These are phyloP conservation scores for Primulina eburnea DNA, from an alignment of 257 asterid species.

Conservation along the genomic window DNA sequence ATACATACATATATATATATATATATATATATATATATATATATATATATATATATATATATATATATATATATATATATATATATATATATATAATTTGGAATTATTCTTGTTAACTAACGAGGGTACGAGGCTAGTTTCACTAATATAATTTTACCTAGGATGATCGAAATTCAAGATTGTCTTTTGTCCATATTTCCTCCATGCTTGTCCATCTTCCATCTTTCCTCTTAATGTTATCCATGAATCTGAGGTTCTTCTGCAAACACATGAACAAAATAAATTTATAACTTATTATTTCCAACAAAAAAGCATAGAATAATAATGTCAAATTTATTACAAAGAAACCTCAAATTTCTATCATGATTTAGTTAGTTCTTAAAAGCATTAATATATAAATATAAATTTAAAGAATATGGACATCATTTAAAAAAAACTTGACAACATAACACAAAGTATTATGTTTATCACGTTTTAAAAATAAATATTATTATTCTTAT, in stretches of 20 bases:
- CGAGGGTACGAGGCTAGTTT: not conserved
- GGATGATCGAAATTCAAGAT: conserved; percentile 50
- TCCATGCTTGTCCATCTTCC: conserved; percentile 72
- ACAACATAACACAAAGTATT: no score
- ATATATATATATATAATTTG: not conserved
- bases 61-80: not conserved
- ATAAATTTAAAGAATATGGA: no score
- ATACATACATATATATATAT: not conserved
- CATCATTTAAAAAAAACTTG: no score
- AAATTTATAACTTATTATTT: not conserved
- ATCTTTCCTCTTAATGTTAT: conserved; percentile 20
- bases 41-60: not conserved
- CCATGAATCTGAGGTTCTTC: conserved; percentile 45
- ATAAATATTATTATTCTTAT: no score
- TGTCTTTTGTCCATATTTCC: conserved; percentile 81
- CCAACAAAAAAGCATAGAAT: no score
- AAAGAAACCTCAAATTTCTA: not conserved
- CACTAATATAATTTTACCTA: conserved; percentile 40
- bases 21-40: not conserved
- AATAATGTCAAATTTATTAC: not conserved
- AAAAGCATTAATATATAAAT: not conserved
- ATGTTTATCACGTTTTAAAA: no score
- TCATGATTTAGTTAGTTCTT: not conserved
- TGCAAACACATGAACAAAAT: conserved; percentile 22
- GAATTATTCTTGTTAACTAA: not conserved